Percentiles rank a stretch among this genome's conserved stretches.
Evolutionary conservation across 2,329 filamentous ascomycete genomes (phyloP).

Genomic region (Thelonectria discophora): DNA sequence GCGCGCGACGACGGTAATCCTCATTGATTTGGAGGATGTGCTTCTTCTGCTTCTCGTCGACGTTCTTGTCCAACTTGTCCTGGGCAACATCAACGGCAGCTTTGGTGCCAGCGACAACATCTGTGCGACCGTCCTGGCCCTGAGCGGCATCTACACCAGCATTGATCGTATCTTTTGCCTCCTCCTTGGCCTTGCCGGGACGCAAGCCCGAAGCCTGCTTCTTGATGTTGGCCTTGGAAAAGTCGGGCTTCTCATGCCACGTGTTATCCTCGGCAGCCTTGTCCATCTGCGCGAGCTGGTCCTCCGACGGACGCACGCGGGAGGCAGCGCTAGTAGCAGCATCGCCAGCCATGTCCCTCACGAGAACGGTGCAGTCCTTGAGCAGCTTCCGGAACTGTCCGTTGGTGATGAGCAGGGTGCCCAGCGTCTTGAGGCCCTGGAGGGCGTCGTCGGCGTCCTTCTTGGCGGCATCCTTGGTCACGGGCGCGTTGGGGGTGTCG

Average conservation of each 20-base stretch:
- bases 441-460: conserved; percentile 86
- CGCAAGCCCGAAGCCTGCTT: conserved; percentile 72
- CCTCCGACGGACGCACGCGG: conserved; percentile 79
- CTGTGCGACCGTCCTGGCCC: conserved; percentile 60
- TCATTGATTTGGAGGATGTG: conserved; percentile 55
- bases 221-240: conserved; percentile 75
- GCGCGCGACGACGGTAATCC: conserved; percentile 60
- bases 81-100: conserved; percentile 57
- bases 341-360: conserved; percentile 93
- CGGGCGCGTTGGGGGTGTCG: conserved; percentile 68
- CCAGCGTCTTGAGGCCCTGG: conserved; percentile 86
- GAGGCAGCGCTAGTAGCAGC: conserved; percentile 81
- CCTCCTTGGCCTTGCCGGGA: conserved; percentile 62
- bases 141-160: conserved; percentile 67
- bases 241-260: conserved; percentile 87
- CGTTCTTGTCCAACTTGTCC: conserved; percentile 67
- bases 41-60: conserved; percentile 71
- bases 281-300: conserved; percentile 81
- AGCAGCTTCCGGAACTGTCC: conserved; percentile 94
- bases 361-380: conserved; percentile 79
- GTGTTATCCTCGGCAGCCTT: conserved; percentile 87
- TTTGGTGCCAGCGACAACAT: conserved; percentile 49
- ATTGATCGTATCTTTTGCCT: conserved; percentile 67
- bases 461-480: conserved; percentile 79
- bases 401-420: conserved; percentile 90